These are phyloP conservation scores for Daldinia sp. DNA, from an alignment of 2,329 filamentous ascomycete genomes.

Conservation along the genomic window DNA sequence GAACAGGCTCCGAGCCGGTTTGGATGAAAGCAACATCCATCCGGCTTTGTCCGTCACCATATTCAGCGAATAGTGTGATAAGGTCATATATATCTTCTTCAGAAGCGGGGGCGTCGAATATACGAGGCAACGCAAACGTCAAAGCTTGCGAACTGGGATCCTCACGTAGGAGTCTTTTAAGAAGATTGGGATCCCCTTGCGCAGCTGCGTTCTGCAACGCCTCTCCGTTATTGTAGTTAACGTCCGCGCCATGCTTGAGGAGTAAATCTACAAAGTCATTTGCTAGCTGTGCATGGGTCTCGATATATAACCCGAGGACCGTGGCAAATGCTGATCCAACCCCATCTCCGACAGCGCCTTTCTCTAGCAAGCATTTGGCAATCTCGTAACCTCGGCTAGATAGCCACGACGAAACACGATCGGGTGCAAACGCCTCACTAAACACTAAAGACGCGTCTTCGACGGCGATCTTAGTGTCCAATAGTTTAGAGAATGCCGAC, in stretches of 20 bases:
- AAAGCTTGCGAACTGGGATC: conserved; percentile 64
- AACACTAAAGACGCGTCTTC: conserved; percentile 62
- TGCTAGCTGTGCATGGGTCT: conserved; percentile 56
- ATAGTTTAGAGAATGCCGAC: conserved; percentile 57
- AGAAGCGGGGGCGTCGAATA: conserved; percentile 64
- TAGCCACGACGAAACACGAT: conserved; percentile 60
- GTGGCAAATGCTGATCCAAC: conserved; percentile 60
- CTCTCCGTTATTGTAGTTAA: conserved; percentile 66
- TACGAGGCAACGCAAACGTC: conserved; percentile 65
- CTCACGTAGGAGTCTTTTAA: conserved; percentile 62
- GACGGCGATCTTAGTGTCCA: conserved; percentile 57
- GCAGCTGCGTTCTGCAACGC: conserved; percentile 66
- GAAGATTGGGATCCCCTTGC: conserved; percentile 63
- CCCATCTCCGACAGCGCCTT: conserved; percentile 61
- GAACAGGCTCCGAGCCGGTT: conserved; percentile 59
- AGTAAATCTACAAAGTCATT: conserved; percentile 61
- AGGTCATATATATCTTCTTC: conserved; percentile 65
- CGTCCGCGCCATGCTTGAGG: conserved; percentile 58
- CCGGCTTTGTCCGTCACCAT: conserved; percentile 60
- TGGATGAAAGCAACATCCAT: conserved; percentile 64
- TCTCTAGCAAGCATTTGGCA: conserved; percentile 61
- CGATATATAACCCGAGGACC: conserved; percentile 59
- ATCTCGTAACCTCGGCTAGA: conserved; percentile 61
- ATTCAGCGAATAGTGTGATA: conserved; percentile 64
- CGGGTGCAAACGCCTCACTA: conserved; percentile 58